These are phyloP conservation scores for Hypoxylon sp. DNA, from an alignment of 2,329 filamentous ascomycete species.

Conservation along the genomic window DNA sequence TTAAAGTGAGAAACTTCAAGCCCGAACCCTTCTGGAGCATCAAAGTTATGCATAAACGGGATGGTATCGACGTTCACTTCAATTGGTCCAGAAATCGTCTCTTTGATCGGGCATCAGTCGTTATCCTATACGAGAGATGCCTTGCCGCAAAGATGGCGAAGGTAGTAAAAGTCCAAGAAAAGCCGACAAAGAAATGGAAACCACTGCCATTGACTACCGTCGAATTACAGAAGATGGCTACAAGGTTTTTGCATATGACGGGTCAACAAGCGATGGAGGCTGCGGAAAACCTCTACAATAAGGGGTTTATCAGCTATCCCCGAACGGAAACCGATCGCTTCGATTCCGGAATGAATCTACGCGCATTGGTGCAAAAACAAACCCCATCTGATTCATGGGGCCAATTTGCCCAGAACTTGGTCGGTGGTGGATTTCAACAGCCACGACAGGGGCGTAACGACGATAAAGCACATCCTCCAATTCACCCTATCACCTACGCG, in stretches of 20 bases:
- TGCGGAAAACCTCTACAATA: conserved; percentile 89
- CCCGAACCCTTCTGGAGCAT: conserved; percentile 94
- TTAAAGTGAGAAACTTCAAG: conserved; percentile 91
- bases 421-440: conserved; percentile 79
- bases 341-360: conserved; percentile 86
- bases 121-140: conserved; percentile 87
- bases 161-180: conserved; percentile 86
- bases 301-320: conserved; percentile 96
- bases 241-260: conserved; percentile 85
- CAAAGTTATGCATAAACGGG: conserved; percentile 79
- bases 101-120: conserved; percentile 85
- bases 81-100: conserved; percentile 82
- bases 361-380: conserved; percentile 83
- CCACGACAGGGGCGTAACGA: conserved; percentile 88
- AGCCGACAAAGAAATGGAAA: conserved; percentile 93
- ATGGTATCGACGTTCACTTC: conserved; percentile 83
- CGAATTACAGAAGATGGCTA: conserved; percentile 95
- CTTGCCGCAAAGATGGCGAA: conserved; percentile 78
- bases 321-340: conserved; percentile 98
- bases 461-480: conserved; percentile 96
- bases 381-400: conserved; percentile 81
- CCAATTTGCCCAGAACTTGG: conserved; percentile 76
- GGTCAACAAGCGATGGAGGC: conserved; percentile 89
- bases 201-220: conserved; percentile 94
- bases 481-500: conserved; percentile 92